These are phyloP conservation scores for Eragrostis tef DNA, from an alignment of 202 grass and related monocot genomes.

Conservation along the genomic window DNA sequence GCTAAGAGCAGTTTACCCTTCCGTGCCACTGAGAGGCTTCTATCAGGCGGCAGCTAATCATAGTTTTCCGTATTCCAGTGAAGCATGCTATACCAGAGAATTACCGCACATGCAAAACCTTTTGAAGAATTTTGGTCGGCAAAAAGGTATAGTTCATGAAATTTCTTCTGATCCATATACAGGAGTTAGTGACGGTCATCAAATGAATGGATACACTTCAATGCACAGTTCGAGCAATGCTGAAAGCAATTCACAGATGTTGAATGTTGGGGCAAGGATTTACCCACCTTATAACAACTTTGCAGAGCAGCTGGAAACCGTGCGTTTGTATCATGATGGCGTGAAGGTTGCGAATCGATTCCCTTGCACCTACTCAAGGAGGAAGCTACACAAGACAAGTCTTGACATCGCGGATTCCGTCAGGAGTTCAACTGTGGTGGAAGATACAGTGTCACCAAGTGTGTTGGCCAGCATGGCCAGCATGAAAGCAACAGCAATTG, in stretches of 20 bases:
- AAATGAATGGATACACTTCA: constrained; percentile 21
- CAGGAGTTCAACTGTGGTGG: constrained; percentile 31
- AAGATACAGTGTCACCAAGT: constrained; percentile 31
- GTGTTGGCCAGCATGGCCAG: constrained; percentile 45
- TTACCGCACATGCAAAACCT: constrained; percentile 56
- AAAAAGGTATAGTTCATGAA: constrained; percentile 43
- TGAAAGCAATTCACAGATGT: constrained; percentile 42
- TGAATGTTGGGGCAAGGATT: constrained; percentile 37
- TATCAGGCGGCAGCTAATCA: constrained; percentile 45
- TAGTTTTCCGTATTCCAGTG: constrained; percentile 28
- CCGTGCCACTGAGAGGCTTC: constrained; percentile 10
- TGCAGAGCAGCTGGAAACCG: constrained; percentile 30
- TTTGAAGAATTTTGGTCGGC: constrained; percentile 56
- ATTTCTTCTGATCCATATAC: constrained; percentile 45
- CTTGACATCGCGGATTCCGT: constrained; percentile 47
- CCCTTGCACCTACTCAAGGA: constrained; percentile 76
- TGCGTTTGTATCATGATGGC: constrained; percentile 23
- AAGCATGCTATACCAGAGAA: constrained; percentile 49
- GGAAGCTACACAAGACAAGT: constrained; percentile 63
- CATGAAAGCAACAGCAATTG: constrained; percentile 59
- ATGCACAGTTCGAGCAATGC: constrained; percentile 13
- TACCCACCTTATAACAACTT: constrained; percentile 23
- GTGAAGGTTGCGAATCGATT: constrained; percentile 43
- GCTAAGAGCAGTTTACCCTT: constrained; percentile 28
- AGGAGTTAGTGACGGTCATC: constrained; percentile 10